Evolutionary conservation across 495 filamentous ascomycete genomes (phyloP), one percentile per base, ranked within the genome.

Genomic region (Penicillium turbatum): DNA sequence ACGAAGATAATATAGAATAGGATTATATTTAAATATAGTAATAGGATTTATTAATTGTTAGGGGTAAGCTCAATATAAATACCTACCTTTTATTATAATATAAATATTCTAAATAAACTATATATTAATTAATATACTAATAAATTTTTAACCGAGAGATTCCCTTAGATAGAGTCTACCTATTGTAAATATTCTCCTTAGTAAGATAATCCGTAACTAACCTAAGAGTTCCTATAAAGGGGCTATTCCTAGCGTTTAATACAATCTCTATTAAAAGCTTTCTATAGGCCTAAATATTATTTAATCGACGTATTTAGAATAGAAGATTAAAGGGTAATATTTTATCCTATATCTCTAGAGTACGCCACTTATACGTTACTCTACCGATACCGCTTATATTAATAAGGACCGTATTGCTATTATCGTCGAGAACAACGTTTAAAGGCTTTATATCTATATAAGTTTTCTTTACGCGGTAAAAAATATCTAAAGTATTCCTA

Each of bases 401-500:
- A 51, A 69, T 70, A 21, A 72, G 36, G 0, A 70, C 47, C 30
- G 65, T 62, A 51, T 66, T 62, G 19, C 55, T 56, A 29, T 57
- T 49, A 32, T 17, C 21, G 27, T 65, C 64, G 17, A 71, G 17
- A 36, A 72, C 64, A 38, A 69, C 48, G 46, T 71, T 72, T 34
- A 57, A 61, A 35, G 66, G 60, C 58, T 71, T 71, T 15, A 71
- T 29, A 55, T 72, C 68, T 57, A 71, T 62, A 41, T 68, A 62
- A 15, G 66, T 63, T 56, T 63, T 57, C 27, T 46, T 44, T 16
- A 53, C 51, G 24, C 43, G 15, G 44, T 72, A 63, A 39, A 69
- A 39, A 36, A 41, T 17, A 29, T 43, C 30, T 17, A 72, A 42
- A 8, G 59, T 56, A 26, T 38, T 54, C 17, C 54, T 54, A 31